Percentiles rank a stretch among this genome's conserved stretches.
These are phyloP conservation scores for Verbena officinalis DNA, from an alignment of 257 asterid species.

Conservation along the genomic window DNA sequence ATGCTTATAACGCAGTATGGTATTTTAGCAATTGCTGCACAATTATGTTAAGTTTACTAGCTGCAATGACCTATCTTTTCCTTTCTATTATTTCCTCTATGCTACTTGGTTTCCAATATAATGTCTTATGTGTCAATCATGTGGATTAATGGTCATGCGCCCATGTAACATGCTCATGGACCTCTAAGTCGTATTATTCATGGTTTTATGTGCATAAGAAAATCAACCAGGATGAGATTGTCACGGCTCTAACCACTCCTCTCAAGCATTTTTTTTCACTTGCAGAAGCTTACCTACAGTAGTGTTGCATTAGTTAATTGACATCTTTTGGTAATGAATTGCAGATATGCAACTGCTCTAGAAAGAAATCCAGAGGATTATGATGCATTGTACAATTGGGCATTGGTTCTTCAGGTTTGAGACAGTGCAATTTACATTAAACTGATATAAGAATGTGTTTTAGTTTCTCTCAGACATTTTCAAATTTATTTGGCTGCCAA, in stretches of 20 bases:
- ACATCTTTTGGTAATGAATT: constrained; percentile 29
- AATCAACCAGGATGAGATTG: constrained; percentile 14
- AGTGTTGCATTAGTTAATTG: constrained; percentile 25
- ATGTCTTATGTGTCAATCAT: constrained; percentile 12
- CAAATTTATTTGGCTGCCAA: constrained; percentile 3
- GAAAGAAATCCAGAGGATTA: constrained; percentile 94
- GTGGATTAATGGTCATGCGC: constrained; percentile 23
- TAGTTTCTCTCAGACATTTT: constrained; percentile 22
- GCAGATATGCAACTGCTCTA: constrained; percentile 91
- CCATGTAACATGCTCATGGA: background rate
- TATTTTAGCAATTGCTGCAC: constrained; percentile 7
- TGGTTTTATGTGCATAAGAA: constrained; percentile 23
- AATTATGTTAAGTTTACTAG: background rate
- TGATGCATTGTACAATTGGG: constrained; percentile 99
- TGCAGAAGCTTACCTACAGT: constrained; percentile 20
- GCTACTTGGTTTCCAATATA: constrained; percentile 15
- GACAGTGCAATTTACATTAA: constrained; percentile 26
- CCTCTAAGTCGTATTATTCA: constrained; percentile 9
- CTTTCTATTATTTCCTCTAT: constrained; percentile 1
- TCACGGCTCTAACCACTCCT: constrained; percentile 18
- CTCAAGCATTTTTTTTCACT: constrained; percentile 17
- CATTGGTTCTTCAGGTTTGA: constrained; percentile 94
- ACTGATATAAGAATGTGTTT: constrained; percentile 14
- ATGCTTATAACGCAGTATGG: constrained; percentile 11
- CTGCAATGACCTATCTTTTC: background rate